Base-by-base conservation (phyloP, 805 yeast species). In the Yarrowia bubula region DNA sequence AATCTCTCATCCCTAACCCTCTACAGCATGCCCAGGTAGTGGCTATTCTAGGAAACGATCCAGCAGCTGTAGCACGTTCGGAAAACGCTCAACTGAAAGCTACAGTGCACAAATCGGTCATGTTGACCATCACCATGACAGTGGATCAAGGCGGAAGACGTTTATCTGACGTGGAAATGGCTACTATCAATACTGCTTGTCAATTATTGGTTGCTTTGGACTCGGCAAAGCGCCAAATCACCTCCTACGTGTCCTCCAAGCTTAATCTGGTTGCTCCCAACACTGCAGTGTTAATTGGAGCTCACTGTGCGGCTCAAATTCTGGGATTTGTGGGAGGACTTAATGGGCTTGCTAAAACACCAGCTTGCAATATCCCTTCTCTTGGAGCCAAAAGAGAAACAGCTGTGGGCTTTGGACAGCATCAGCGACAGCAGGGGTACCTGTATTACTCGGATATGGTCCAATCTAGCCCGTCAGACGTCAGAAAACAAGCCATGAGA, bases 281-380 rank as follows among this genome's bases (percentile, higher is more conserved):
- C 73, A 75, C 90, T 1, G 80, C 90, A 2, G 84, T 84, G 0
- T 77, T 95, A 8, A 79, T 93, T 1, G 96, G 96, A 0, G 78
- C 96, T 0, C 77, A 82, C 6, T 82, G 89, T 0, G 84, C 96
- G 0, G 87, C 96, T 0, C 90, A 88, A 70, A 75, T 95, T 15
- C 76, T 93, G 28, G 82, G 90, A 0, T 79, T 82, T 15, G 77
- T 84, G 1, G 96, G 96, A 1, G 91, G 96, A 0, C 74, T 93
- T 4, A 77, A 76, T 11, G 86, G 84, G 7, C 76, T 93, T 9
- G 84, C 91, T 2, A 76, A 75, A 35, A 84, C 89, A 0, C 97
- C 97, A 0, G 81, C 96, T 3, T 90, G 98, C 70, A 93, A 93
- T 72, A 71, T 93, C 22, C 86, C 96, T 0, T 84, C 96, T 0